Evolutionary conservation across 805 yeast genomes (phyloP).

Genomic region (Ogataea siamensis): DNA sequence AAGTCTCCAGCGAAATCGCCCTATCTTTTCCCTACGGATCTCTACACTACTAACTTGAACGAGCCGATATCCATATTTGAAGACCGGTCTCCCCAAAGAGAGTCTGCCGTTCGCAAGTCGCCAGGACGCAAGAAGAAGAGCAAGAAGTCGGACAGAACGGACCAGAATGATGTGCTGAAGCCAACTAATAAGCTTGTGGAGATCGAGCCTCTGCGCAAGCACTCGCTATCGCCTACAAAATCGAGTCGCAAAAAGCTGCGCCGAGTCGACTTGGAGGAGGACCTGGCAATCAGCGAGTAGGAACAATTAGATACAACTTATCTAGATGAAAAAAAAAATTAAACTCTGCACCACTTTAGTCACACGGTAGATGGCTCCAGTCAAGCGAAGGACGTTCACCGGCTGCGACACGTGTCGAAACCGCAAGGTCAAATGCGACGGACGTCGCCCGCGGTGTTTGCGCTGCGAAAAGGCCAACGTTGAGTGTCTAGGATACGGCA

Average conservation of each 20-base stretch:
- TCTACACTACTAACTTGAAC: conserved; percentile 8
- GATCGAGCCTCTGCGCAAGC: conserved; percentile 12
- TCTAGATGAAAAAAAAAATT: background rate
- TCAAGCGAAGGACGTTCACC: conserved; percentile 36
- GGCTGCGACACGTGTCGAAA: conserved; percentile 59
- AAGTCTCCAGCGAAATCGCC: conserved; percentile 15
- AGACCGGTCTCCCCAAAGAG: conserved; percentile 13
- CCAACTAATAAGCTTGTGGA: conserved; percentile 7
- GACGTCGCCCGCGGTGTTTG: conserved; percentile 42
- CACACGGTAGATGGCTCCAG: conserved; percentile 2
- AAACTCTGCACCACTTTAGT: background rate
- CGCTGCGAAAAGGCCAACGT: conserved; percentile 46
- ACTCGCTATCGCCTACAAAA: conserved; percentile 19
- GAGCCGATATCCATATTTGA: conserved; percentile 16
- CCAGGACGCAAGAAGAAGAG: conserved; percentile 11
- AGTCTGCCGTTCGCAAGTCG: conserved; percentile 10
- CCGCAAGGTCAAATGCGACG: conserved; percentile 54
- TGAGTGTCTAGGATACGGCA: conserved; percentile 49
- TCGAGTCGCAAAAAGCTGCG: conserved; percentile 19
- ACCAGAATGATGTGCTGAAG: background rate
- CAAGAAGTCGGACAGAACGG: conserved; percentile 7
- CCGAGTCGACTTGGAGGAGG: conserved; percentile 21
- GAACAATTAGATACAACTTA: background rate
- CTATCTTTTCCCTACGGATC: conserved; percentile 7
- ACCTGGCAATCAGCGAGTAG: conserved; percentile 18